A percentile compares a stretch with the other conserved stretches of the same genome.
Evolutionary conservation across 495 filamentous ascomycete genomes (phyloP).

Genomic region (Cetradonia linearis): DNA sequence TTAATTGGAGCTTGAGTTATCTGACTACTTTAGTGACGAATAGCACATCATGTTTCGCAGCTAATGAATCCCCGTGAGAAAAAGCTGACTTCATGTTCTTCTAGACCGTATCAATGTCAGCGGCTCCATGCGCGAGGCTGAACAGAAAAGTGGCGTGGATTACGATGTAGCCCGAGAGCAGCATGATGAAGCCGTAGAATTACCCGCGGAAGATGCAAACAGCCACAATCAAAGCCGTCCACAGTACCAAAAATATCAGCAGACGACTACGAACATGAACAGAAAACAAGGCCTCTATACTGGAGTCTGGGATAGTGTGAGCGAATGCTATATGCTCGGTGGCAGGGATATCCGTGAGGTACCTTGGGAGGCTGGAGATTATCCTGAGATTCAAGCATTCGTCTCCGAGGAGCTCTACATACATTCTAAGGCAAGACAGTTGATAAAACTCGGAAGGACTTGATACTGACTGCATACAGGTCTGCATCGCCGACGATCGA

Average conservation of each 20-base stretch:
- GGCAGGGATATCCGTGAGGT: conserved; percentile 65
- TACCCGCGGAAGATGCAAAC: conserved; percentile 13
- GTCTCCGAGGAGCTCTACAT: conserved; percentile 92
- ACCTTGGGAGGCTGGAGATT: conserved; percentile 62
- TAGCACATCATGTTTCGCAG: too few relatives aligned
- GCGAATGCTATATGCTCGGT: conserved; percentile 74
- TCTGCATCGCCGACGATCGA: conserved; percentile 85
- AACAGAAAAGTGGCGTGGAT: conserved; percentile 56
- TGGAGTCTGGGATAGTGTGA: conserved; percentile 63
- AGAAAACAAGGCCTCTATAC: conserved; percentile 24
- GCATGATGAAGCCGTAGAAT: conserved; percentile 44
- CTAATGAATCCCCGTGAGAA: too few relatives aligned
- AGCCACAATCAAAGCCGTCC: not conserved
- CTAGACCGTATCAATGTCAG: conserved; percentile 67
- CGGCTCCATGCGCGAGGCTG: conserved; percentile 49
- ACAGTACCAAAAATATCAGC: conserved; percentile 54
- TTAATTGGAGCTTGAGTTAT: too few relatives aligned
- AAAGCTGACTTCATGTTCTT: not conserved
- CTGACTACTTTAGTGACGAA: too few relatives aligned
- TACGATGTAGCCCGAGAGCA: conserved; percentile 62
- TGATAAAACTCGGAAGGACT: not conserved
- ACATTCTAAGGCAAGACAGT: conserved; percentile 59
- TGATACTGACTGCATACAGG: conserved; percentile 28
- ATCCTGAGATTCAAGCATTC: conserved; percentile 76
- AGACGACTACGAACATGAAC: conserved; percentile 43